Evolutionary conservation across 1,284 basidiomycete species (phyloP), one percentile per base, ranked within the genome.

Genomic region (Athelia sp.): DNA sequence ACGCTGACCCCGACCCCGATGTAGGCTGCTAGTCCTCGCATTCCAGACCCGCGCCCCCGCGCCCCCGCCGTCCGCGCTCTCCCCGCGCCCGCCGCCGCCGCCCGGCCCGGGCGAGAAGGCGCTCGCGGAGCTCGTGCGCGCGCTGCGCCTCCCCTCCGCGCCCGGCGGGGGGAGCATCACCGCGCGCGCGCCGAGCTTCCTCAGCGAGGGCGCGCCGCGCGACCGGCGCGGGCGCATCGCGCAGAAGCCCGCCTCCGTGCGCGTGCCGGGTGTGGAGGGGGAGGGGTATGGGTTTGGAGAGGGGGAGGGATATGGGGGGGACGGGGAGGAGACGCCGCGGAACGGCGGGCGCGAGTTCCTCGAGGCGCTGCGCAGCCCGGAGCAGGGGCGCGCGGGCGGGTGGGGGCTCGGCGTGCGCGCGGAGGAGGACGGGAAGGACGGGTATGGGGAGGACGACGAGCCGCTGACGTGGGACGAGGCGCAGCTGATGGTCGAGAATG

Each of bases 171-270:
- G 6, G 53, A 65, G 64, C 50, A 56, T 61, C 52, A 45, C 68
- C 54, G 48, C 69, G 43, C 66, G 76, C 56, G 72, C 84, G 0
- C 82, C 83, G 0, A 82, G 78, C 38, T 90, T 90, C 68, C 68
- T 89, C 19, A 82, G 83, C 2, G 83, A 79, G 2, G 83, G 81
- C 4, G 66, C 78, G 14, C 88, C 88, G 21, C 76, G 88, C 49
- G 88, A 91, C 62, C 72, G 88, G 19, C 72, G 88, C 23, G 88
- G 88, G 3, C 76, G 88, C 18, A 82, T 90, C 50, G 85, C 79
- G 18, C n/a, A n/a, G n/a, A n/a, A n/a, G n/a, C n/a, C n/a, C n/a
- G n/a, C n/a, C n/a, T n/a, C n/a, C n/a, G n/a, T n/a, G n/a, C n/a
- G n/a, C n/a, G n/a, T n/a, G n/a, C n/a, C n/a, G n/a, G n/a, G n/a